A percentile compares a stretch with the other conserved stretches of the same genome.
Conservation (phyloP, 2,329 filamentous ascomycete species). For the Trichoderma atroviride region DNA sequence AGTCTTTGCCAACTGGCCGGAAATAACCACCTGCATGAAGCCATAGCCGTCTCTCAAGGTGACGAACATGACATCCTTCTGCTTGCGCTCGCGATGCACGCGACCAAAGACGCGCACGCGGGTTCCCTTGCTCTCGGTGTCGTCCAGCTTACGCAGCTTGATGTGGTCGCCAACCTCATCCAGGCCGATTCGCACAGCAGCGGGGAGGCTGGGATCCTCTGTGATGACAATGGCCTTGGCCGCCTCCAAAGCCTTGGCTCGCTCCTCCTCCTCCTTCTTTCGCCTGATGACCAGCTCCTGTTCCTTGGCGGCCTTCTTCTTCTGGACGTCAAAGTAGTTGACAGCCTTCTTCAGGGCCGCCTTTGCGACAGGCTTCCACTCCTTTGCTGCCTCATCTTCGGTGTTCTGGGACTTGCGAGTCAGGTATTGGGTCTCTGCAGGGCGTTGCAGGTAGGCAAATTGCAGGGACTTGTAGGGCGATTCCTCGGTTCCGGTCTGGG, state of each 20-base stretch:
- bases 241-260: constrained; percentile 59
- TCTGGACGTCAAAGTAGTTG: constrained; percentile 31
- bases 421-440: constrained; percentile 38
- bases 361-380: constrained; percentile 37
- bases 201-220: constrained; percentile 67
- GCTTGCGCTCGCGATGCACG: constrained; percentile 77
- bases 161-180: constrained; percentile 37
- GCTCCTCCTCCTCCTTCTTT: constrained; percentile 32
- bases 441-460: constrained; percentile 66
- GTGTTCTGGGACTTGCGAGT: constrained; percentile 60
- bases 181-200: constrained; percentile 75
- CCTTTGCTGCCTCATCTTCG: constrained; percentile 33
- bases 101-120: constrained; percentile 79
- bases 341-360: constrained; percentile 32
- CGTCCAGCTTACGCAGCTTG: constrained; percentile 42
- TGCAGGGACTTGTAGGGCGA: constrained; percentile 81
- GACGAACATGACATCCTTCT: constrained; percentile 80
- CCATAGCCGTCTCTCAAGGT: constrained; percentile 80
- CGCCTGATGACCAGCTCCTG: constrained; percentile 30
- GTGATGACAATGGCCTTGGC: constrained; percentile 72
- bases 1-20: constrained; percentile 82
- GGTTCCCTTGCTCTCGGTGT: constrained; percentile 60
- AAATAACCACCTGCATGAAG: constrained; percentile 48
- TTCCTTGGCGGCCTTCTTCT: constrained; percentile 32
- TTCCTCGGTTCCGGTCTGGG: constrained; percentile 67